Evolutionary conservation across 2,329 filamentous ascomycete genomes (phyloP).

Genomic region (Cladosporium halotolerans): DNA sequence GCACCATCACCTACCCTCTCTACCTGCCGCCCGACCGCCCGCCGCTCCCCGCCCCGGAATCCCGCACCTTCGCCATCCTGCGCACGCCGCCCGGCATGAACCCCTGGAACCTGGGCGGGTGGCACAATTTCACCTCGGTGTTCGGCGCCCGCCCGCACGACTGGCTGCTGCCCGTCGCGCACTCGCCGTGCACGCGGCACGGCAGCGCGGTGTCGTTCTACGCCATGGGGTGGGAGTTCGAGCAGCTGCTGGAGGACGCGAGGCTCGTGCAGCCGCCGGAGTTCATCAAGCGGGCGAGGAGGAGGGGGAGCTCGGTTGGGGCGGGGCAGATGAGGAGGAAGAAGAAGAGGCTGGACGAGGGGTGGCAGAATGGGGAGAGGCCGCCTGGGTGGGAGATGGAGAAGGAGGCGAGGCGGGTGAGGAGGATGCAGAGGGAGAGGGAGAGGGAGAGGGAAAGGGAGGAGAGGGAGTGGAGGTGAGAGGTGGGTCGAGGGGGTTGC

Average conservation of each 20-base stretch:
- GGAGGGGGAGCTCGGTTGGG: conserved; percentile 3
- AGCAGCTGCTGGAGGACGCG: conserved; percentile 27
- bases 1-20: conserved; percentile 56
- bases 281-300: conserved; percentile 5
- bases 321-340: conserved; percentile 10
- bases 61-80: conserved; percentile 71
- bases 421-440: conserved; percentile 2
- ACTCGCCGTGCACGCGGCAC: conserved; percentile 68
- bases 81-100: conserved; percentile 69
- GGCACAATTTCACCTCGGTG: conserved; percentile 68
- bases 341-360: conserved; percentile 22
- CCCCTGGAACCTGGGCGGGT: conserved; percentile 70
- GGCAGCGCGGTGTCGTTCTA: conserved; percentile 27
- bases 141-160: conserved; percentile 68
- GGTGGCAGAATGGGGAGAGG: conserved; percentile 31
- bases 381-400: conserved; percentile 28
- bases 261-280: conserved; percentile 20
- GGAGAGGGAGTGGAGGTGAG: not conserved
- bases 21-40: conserved; percentile 22
- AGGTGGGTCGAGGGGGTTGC: not conserved
- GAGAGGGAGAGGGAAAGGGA: not conserved
- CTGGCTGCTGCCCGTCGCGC: conserved; percentile 72
- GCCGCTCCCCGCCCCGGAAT: conserved; percentile 28
- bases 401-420: conserved; percentile 25
- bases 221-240: conserved; percentile 30